Base-by-base conservation (phyloP, 2,329 filamentous ascomycete genomes). In the Knufia fluminis region DNA sequence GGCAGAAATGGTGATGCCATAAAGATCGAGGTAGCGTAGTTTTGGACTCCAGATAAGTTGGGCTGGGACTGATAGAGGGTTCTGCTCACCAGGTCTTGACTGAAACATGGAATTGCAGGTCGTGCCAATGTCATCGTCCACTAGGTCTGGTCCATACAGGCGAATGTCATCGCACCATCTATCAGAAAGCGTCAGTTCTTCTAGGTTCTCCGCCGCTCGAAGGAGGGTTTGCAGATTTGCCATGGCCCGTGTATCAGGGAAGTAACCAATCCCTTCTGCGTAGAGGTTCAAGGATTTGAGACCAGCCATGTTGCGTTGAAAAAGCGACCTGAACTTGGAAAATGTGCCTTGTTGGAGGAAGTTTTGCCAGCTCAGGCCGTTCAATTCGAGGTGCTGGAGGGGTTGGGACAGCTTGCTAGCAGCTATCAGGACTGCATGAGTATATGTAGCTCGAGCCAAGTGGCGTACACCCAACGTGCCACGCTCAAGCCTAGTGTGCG, bases 11-110 rank as follows among this genome's bases (percentile, higher is more conserved):
- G 17, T 19, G 10, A 45, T 19, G 9, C 42, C 42, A 19, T 8
- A 33, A 12, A 45, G 16, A 3, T 45, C 19, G 9, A 45, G 42
- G 33, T 45, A 14, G 10, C 42, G 28, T 4, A 45, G 42, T 26
- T 32, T 33, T 12, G 42, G n/a, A 20, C 24, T 45, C 42, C 42
- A 45, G 3, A 9, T 45, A 7, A 45, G 42, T 19, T 35, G 42
- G 19, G 42, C 42, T 20, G 42, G 42, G 4, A 35, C 7, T 32
- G 26, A 10, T 20, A 19, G 16, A 7, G 22, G 4, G 14, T 45
- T 16, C 10, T 14, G 31, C 41, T 19, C 24, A 17, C 16, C n/a
- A 10, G n/a, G 38, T 16, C 24, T 19, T 3, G 24, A 3, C 19
- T 32, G 4, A n/a, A 45, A 45, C 14, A 45, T 33, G 3, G 42